Conservation (phyloP, 768 basidiomycete species). For the Xerocomus potaroensis region DNA sequence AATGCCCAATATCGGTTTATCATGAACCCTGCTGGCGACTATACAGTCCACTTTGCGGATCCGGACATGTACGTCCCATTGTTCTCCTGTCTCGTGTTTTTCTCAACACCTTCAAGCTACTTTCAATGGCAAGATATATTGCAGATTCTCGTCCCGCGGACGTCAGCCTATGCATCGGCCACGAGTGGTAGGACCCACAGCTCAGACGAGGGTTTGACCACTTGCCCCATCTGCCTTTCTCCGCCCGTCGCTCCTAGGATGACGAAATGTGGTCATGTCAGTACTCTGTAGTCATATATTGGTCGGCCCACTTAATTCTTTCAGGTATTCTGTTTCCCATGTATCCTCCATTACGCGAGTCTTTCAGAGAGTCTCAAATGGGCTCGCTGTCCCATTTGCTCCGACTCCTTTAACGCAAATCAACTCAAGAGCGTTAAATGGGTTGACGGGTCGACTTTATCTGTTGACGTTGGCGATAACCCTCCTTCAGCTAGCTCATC, state of each 20-base stretch:
- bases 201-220: constrained; percentile 59
- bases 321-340: constrained; percentile 92
- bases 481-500: constrained; percentile 38
- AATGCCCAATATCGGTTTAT: constrained; percentile 97
- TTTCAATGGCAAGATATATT: constrained; percentile 96
- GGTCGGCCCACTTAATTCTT: constrained; percentile 14
- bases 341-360: constrained; percentile 86
- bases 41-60: constrained; percentile 94
- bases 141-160: constrained; percentile 88
- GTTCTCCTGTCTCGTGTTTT: neutral
- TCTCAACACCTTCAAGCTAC: constrained; percentile 49
- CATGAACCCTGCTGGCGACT: constrained; percentile 87
- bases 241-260: constrained; percentile 86
- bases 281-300: constrained; percentile 31
- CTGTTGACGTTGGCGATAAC: constrained; percentile 29
- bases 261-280: constrained; percentile 97
- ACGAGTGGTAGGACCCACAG: constrained; percentile 40
- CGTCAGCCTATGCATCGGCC: constrained; percentile 68
- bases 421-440: constrained; percentile 94
- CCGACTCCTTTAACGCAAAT: constrained; percentile 84
- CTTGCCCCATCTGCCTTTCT: constrained; percentile 94
- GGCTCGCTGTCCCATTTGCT: constrained; percentile 94
- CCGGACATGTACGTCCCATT: constrained; percentile 79
- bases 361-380: constrained; percentile 80
- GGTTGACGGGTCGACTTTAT: constrained; percentile 52